Percentiles rank a stretch among this genome's conserved stretches.
These are phyloP conservation scores for Arthrocladium fulminans DNA, from an alignment of 2,329 filamentous ascomycete genomes.

Conservation along the genomic window DNA sequence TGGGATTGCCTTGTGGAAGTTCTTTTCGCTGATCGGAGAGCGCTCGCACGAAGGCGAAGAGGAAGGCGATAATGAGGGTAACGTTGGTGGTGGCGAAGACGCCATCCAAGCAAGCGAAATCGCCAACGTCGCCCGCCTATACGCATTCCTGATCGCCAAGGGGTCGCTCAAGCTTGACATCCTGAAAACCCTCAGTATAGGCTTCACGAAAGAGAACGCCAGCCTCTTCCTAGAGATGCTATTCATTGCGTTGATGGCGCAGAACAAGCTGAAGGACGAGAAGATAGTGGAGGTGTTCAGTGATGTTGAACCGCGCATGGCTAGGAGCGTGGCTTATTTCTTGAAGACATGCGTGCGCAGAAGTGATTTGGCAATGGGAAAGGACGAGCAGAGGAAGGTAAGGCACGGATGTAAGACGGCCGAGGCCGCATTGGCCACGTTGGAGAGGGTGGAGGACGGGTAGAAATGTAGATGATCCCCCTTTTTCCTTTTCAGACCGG, in stretches of 20 bases:
- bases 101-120: constrained; percentile 48
- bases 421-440: constrained; percentile 28
- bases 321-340: constrained; percentile 69
- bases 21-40: constrained; percentile 81
- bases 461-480: too few species aligned
- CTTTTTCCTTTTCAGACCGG: too few species aligned
- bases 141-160: constrained; percentile 52
- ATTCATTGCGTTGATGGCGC: constrained; percentile 64
- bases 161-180: constrained; percentile 50
- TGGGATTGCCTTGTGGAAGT: constrained; percentile 75
- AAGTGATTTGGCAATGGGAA: constrained; percentile 47
- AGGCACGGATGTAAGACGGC: constrained; percentile 35
- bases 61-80: constrained; percentile 45
- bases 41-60: constrained; percentile 52
- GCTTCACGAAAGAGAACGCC: constrained; percentile 66
- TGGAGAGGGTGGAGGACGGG: constrained; percentile 22
- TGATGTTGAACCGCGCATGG: constrained; percentile 54
- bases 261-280: constrained; percentile 49
- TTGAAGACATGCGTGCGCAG: constrained; percentile 64
- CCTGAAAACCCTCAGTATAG: constrained; percentile 62
- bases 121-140: constrained; percentile 61
- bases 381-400: constrained; percentile 45
- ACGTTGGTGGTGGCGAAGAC: constrained; percentile 24
- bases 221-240: constrained; percentile 71
- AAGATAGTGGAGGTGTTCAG: constrained; percentile 54